Base-by-base conservation (phyloP, 2,329 filamentous ascomycete species). In the Colletotrichum orbiculare region DNA sequence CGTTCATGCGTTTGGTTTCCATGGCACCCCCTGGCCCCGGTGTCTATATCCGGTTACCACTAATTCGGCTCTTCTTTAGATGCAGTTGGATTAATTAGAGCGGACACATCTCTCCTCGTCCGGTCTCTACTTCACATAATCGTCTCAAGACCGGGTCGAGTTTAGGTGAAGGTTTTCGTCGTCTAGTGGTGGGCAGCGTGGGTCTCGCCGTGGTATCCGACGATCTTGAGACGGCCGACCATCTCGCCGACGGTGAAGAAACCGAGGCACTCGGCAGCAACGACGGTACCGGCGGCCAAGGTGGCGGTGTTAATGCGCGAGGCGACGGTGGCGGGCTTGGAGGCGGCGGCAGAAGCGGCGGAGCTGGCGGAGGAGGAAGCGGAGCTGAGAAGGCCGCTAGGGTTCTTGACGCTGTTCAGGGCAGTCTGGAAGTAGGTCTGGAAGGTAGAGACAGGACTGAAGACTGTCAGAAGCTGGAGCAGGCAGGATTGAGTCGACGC, bases 241-340 rank as follows among this genome's bases (percentile, higher is more conserved):
- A 99, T 98, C 87, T 98, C 94, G 70, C 96, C 96, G 60, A 98
- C 88, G 67, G 94, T 96, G 87, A 98, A 99, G 88, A 99, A 99
- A 67, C 96, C 96, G 71, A 99, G 82, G 54, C 93, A 87, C 83
- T 99, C 95, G 61, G 94, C 94, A 52, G 85, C 81, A 68, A 97
- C 83, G 66, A 99, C 91, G 72, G 91, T 92, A 66, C 86, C 91
- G 58, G 91, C 81, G 60, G 87, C 86, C 72, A 95, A 77, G 79
- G 97, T 90, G 71, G 88, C 85, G 70, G 81, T 83, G 79, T 88
- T 91, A 74, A 92, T 76, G 70, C 78, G 78, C 73, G 81, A 73
- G 56, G 77, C 49, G 64, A 77, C 58, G 42, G 71, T 69, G 61
- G 72, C 69, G 53, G 78, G 73, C 58, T 77, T 71, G 69, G 25